Base-by-base conservation (phyloP, 2,329 filamentous ascomycete species). In the Chalara sp. region DNA sequence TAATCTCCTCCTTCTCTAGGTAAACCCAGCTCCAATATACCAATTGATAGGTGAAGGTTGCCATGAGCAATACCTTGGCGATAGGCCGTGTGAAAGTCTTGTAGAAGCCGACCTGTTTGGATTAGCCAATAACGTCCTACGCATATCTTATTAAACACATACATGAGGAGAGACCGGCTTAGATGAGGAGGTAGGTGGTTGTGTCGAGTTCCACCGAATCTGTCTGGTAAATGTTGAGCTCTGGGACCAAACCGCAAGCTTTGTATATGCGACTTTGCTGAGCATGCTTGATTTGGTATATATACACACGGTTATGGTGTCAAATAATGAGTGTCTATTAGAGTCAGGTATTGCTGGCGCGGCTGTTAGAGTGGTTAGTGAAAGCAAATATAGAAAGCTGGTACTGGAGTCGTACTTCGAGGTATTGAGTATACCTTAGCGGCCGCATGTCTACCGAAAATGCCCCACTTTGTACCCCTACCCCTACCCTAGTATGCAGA, bases 31-130 rank as follows among this genome's bases (percentile, higher is more conserved):
- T 71, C 72, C 80, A 89, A 69, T 91, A 92, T 11, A 78, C 68
- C n/a, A 87, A 61, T 68, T 93, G 88, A 67, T 92, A 93, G 2
- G 84, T 86, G 63, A 89, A 83, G 50, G 90, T 78, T 49, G 88
- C 86, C 63, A 86, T 76, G 37, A 92, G 75, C 57, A 89, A 79
- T 49, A 83, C 82, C 70, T 90, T 92, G 48, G 80, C 76, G 44
- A 92, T 74, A 3, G 88, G 87, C 1, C 85, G 76, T 39, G 83
- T 81, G 63, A 89, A 90, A 11, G 80, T 81, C 63, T 81, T 84
- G 73, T 89, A 92, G 70, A 91, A 91, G 44, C 76, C 72, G 46
- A 79, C 69, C 79, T 86, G 59, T 48, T 10, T 39, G 11, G 29
- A 32, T 51, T 50, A 53, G 48, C 28, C 13, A n/a, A 28, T 11